Evolutionary conservation across 2,329 filamentous ascomycete species (phyloP).

Genomic region (Fusarium fracticaudum): DNA sequence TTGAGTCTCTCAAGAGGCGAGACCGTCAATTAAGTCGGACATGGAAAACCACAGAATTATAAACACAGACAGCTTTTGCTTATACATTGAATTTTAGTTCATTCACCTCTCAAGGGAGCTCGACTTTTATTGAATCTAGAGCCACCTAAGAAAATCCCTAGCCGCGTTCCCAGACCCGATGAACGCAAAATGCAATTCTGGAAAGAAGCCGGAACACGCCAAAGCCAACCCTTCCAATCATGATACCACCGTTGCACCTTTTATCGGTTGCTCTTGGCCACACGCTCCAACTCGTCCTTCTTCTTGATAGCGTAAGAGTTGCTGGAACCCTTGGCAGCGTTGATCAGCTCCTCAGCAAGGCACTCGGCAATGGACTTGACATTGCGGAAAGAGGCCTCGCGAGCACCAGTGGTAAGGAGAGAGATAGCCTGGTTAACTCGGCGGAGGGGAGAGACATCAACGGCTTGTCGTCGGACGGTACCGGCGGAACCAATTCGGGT

Average conservation of each 20-base stretch:
- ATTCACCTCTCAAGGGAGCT: slow-evolving; percentile 52
- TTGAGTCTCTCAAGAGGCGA: neutral
- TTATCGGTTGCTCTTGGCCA: slow-evolving; percentile 99
- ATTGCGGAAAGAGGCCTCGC: slow-evolving; percentile 99
- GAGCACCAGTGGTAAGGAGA: slow-evolving; percentile 98
- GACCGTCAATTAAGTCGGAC: neutral
- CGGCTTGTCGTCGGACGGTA: slow-evolving; percentile 99
- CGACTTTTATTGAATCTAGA: slow-evolving; percentile 57
- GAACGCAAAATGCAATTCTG: slow-evolving; percentile 60
- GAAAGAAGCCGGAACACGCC: slow-evolving; percentile 58
- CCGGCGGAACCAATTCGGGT: slow-evolving; percentile 99
- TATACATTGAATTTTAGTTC: slow-evolving; percentile 40
- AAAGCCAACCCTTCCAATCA: slow-evolving; percentile 53
- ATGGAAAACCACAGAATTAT: neutral
- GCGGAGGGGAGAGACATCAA: slow-evolving; percentile 99
- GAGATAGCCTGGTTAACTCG: slow-evolving; percentile 99
- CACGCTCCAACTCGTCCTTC: slow-evolving; percentile 99
- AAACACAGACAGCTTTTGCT: slow-evolving; percentile 5
- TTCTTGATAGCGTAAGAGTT: slow-evolving; percentile 99
- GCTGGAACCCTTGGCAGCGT: slow-evolving; percentile 99
- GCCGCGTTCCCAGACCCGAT: slow-evolving; percentile 56
- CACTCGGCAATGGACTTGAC: slow-evolving; percentile 99
- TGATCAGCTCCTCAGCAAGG: slow-evolving; percentile 99
- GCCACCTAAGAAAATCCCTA: slow-evolving; percentile 55
- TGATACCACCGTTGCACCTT: slow-evolving; percentile 54